Conservation (phyloP, 331 rosid species). For the Malus hybrid region DNA sequence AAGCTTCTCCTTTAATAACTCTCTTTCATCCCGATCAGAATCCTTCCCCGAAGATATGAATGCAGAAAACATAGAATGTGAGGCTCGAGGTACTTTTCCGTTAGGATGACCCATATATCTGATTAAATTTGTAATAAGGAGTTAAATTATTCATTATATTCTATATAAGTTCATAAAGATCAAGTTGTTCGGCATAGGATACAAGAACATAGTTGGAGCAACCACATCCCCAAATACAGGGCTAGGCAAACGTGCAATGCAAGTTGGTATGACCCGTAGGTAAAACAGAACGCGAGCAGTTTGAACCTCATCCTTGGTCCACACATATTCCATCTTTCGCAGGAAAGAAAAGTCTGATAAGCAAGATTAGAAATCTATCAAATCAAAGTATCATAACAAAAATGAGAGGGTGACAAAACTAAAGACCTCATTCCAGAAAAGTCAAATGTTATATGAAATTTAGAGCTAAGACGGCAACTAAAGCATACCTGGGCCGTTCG, state of each 20-base stretch:
- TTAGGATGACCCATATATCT: slow-evolving; percentile 88
- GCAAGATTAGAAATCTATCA: slow-evolving; percentile 10
- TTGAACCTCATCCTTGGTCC: slow-evolving; percentile 86
- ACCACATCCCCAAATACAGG: slow-evolving; percentile 43
- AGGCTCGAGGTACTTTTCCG: slow-evolving; percentile 71
- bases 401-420: background rate
- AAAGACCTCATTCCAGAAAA: background rate
- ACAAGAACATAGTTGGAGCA: slow-evolving; percentile 84
- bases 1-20: slow-evolving; percentile 74
- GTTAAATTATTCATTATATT: slow-evolving; percentile 5
- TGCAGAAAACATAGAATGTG: slow-evolving; percentile 72
- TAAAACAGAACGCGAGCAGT: slow-evolving; percentile 81
- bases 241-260: slow-evolving; percentile 56
- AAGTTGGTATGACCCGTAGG: slow-evolving; percentile 80
- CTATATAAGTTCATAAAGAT: slow-evolving; percentile 11
- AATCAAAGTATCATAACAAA: background rate
- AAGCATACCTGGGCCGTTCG: slow-evolving; percentile 62
- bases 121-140: slow-evolving; percentile 39
- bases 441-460: background rate
- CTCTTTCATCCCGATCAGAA: slow-evolving; percentile 34
- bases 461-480: background rate
- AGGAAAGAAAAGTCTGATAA: slow-evolving; percentile 26
- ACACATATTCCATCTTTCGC: slow-evolving; percentile 45
- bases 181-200: slow-evolving; percentile 44
- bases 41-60: slow-evolving; percentile 68